Evolutionary conservation across 2,329 filamentous ascomycete genomes (phyloP), one percentile per base, ranked within the genome.

Genomic region (Penicillium concentricum): DNA sequence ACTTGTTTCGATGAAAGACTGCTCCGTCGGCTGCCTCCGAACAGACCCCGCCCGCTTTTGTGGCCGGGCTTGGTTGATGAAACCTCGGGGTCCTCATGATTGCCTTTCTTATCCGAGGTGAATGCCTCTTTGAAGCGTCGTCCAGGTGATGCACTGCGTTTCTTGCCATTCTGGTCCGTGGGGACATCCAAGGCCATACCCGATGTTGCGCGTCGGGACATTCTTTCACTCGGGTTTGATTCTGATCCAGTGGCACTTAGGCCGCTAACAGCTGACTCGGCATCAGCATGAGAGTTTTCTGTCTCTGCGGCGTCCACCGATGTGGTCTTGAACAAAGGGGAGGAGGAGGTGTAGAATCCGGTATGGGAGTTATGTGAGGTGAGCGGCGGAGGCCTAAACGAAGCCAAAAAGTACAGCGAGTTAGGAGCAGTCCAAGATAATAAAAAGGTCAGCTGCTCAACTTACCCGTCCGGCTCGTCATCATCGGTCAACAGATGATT

Each of bases 81-180:
- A 18, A 73, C 69, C 57, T 82, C 80, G 32, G 78, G 78, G 62
- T 78, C 82, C 56, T 76, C 75, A 59, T 76, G 79, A 26, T 77
- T 70, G 56, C 76, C 80, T 68, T 81, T 85, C 67, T 82, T 86
- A 43, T 81, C 78, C 9, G 72, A 73, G 57, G 78, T 83, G 67
- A 94, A 91, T 13, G 87, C 88, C 68, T 87, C 86, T 71, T 84
- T 88, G 59, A 93, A 78, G 68, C 87, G 90, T 67, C 86, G 84
- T 50, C 83, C 85, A 12, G 89, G 88, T 10, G 91, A 92, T 20
- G 84, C 80, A 24, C 85, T 85, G 58, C 88, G 83, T 63, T 82
- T 82, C 60, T 77, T 76, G 44, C 75, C 70, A 58, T 45, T 63
- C 39, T 70, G 65, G 49, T 76, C 70, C 38, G 68, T 65, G 24